Conservation (phyloP, 1,284 basidiomycete genomes). For the Apiotrichum gamsii region DNA sequence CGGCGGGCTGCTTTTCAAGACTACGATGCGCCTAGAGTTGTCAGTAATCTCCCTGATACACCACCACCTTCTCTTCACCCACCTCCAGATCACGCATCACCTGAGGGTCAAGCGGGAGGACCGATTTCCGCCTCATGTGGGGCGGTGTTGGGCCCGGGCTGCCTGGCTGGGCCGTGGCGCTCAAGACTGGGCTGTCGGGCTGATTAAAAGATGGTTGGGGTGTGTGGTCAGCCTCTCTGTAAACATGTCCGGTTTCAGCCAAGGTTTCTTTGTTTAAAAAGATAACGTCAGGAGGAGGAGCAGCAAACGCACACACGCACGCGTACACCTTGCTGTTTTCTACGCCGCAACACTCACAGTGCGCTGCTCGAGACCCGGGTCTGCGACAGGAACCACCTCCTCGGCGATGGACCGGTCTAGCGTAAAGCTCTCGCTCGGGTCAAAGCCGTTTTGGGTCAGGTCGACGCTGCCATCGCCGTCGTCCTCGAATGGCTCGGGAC, state of each 20-base stretch:
- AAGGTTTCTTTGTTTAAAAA: too few relatives aligned
- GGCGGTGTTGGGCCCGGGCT: conserved; percentile 15
- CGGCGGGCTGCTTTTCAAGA: conserved; percentile 13
- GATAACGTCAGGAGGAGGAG: too few relatives aligned
- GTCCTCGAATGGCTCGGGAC: conserved; percentile 68
- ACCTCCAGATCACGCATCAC: conserved; percentile 83
- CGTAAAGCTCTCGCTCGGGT: conserved; percentile 57
- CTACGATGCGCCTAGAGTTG: conserved; percentile 19
- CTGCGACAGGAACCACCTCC: conserved; percentile 79
- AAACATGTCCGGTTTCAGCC: too few relatives aligned
- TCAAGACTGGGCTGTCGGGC: conserved; percentile 7
- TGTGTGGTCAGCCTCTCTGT: too few relatives aligned
- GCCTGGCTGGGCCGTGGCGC: conserved; percentile 3
- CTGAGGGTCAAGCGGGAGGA: conserved; percentile 66
- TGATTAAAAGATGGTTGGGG: too few relatives aligned
- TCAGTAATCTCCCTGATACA: neutral
- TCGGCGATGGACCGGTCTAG: conserved; percentile 70
- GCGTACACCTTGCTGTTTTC: too few relatives aligned
- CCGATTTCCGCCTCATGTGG: conserved; percentile 35
- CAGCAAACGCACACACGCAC: too few relatives aligned
- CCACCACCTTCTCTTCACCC: conserved; percentile 47
- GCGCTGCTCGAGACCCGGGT: conserved; percentile 66
- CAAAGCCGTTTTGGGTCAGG: conserved; percentile 74
- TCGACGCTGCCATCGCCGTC: conserved; percentile 80
- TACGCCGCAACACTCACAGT: conserved; percentile 42